Percentiles rank a stretch among this genome's conserved stretches.
Conservation (phyloP, 192 early-diverging fungal species). For the Backusella morwellensis region DNA sequence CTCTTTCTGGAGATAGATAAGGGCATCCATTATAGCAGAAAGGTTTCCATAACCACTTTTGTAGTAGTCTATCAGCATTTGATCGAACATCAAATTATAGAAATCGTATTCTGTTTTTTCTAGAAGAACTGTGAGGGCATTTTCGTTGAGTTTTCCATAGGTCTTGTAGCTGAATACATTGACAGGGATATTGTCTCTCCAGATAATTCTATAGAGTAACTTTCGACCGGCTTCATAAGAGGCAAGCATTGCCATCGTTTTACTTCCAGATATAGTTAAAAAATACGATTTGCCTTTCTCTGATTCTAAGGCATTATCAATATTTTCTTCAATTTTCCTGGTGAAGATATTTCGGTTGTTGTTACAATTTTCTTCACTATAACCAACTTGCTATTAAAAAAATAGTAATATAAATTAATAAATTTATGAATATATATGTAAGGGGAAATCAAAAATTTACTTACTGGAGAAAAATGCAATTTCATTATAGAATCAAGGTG, state of each 20-base stretch:
- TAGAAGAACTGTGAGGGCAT: background rate
- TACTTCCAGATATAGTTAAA: constrained; percentile 1
- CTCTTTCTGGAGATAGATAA: background rate
- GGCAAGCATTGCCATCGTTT: background rate
- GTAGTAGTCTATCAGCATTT: background rate
- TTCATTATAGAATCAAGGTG: background rate
- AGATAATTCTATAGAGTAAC: background rate
- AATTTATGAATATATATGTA: background rate
- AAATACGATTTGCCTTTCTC: background rate
- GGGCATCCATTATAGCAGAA: background rate
- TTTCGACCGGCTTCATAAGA: background rate
- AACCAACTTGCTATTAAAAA: background rate
- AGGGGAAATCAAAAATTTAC: background rate
- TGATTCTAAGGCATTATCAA: background rate
- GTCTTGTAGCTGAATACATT: background rate
- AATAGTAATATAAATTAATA: background rate
- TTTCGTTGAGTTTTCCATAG: background rate
- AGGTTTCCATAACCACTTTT: background rate
- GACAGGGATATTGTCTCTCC: background rate
- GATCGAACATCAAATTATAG: background rate
- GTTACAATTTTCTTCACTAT: background rate
- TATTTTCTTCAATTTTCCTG: background rate
- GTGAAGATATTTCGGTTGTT: background rate
- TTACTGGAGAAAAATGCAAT: background rate
- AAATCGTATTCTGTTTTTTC: background rate